A percentile compares a stretch with the other conserved stretches of the same genome.
Evolutionary conservation across 1,139 yeast genomes (phyloP).

Genomic region (Meyerozyma guilliermondii): DNA sequence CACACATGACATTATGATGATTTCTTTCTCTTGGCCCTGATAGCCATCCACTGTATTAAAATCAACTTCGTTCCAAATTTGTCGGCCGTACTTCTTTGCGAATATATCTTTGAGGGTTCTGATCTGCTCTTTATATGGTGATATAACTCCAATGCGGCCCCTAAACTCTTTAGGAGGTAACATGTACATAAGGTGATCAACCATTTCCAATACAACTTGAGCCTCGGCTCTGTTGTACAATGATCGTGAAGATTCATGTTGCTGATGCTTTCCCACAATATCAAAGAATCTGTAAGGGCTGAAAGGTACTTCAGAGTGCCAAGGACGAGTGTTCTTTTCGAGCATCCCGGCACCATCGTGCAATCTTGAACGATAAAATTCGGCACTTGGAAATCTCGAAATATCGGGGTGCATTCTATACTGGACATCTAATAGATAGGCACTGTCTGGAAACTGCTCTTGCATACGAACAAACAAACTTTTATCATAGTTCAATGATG

Average conservation of each 20-base stretch:
- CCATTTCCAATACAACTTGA: slow-evolving; percentile 63
- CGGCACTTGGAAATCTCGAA: slow-evolving; percentile 77
- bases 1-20: slow-evolving; percentile 91
- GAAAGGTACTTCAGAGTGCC: slow-evolving; percentile 60
- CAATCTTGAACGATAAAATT: slow-evolving; percentile 71
- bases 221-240: slow-evolving; percentile 71
- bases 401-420: slow-evolving; percentile 98
- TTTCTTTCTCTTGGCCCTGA: slow-evolving; percentile 97
- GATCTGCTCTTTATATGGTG: slow-evolving; percentile 93
- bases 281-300: slow-evolving; percentile 81
- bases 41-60: slow-evolving; percentile 97
- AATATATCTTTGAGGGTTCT: slow-evolving; percentile 54
- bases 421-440: slow-evolving; percentile 83
- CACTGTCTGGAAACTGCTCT: slow-evolving; percentile 52
- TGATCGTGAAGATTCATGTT: slow-evolving; percentile 61
- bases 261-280: slow-evolving; percentile 59
- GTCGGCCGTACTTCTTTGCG: slow-evolving; percentile 52
- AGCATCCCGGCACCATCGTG: slow-evolving; percentile 74
- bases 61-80: slow-evolving; percentile 64
- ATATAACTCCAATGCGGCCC: slow-evolving; percentile 82
- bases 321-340: slow-evolving; percentile 53
- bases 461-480: slow-evolving; percentile 95
- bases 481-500: slow-evolving; percentile 76
- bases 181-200: slow-evolving; percentile 47
- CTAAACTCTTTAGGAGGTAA: slow-evolving; percentile 51